Evolutionary conservation across 495 filamentous ascomycete species (phyloP), one percentile per base, ranked within the genome.

Genomic region (Tuber borchii): DNA sequence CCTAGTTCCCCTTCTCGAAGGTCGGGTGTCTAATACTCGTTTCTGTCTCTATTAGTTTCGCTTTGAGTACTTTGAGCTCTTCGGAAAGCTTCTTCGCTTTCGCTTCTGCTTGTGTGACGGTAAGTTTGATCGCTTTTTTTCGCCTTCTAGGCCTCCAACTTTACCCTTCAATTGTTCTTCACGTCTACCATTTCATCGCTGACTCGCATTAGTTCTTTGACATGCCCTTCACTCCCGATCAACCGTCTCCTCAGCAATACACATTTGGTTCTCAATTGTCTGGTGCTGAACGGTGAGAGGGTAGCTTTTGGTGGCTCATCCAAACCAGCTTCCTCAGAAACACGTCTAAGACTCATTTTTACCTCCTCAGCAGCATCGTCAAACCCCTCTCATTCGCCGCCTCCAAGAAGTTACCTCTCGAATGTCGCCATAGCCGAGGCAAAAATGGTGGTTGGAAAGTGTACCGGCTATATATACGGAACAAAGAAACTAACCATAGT

Each of bases 301-400:
- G 74, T 73, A 7, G 77, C n/a, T 75, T 68, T 79, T 82, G 82
- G 68, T 2, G 73, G 77, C 31, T 82, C 74, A 26, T 74, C 72
- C n/a, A 80, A 68, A 0, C 81, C 81, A 19, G 81, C 80, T 42
- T 79, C n/a, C n/a, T n/a, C 71, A 16, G 81, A 80, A 1, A 80
- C 56, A 26, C 76, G 46, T 20, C 81, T 61, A 40, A 82, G 73
- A 44, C 77, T 77, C 71, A 71, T 80, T 70, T 82, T 80, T 1
- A 80, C 81, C 61, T n/a, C n/a, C n/a, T 79, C 80, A 37, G 78
- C 75, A 0, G 81, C 81, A 69, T 82, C 77, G 70, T 82, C 80
- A 65, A 82, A 79, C 48, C 82, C 80, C 71, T 82, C 81, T 22
- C 68, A 40, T 70, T 82, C 81, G 3, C 77, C 46, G 14, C 61